Evolutionary conservation across 495 filamentous ascomycete species (phyloP), one percentile per base, ranked within the genome.

Genomic region (Trichoderma orchidacearum): DNA sequence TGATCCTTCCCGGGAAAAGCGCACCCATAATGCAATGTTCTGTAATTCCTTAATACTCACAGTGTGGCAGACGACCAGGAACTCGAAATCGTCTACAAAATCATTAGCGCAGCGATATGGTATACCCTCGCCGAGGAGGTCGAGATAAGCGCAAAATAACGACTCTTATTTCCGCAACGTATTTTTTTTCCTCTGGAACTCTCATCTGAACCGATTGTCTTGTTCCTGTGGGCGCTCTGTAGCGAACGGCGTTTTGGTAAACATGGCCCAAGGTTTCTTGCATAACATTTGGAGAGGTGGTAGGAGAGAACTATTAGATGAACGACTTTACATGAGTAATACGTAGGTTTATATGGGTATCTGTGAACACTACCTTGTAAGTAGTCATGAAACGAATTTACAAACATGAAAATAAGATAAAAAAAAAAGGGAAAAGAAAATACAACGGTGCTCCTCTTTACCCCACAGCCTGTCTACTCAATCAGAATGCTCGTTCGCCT

Each of bases 31-130:
- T n/a, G n/a, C n/a, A n/a, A n/a, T n/a, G n/a, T n/a, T n/a, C 28
- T 38, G n/a, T 29, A 15, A 18, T 52, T 53, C 34, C 38, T 31
- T 8, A 9, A 1, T 53, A 13, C 30, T 60, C 15, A 58, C 30
- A 15, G 17, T 15, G 12, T 25, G 15, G 30, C 13, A 71, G 69
- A 80, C 35, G 77, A 84, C 57, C 76, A 74, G 18, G 87, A 95
- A 64, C 66, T 93, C 13, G 73, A 76, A 29, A 75, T 82, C 30
- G 78, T 91, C 3, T 77, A 84, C 71, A 68, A 76, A 58, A 87
- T 96, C 59, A 76, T 94, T 31, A 75, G 77, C 57, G 90, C 90
- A 13, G 80, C 82, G 11, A 77, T 76, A 1, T 87, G 82, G 75
- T 90, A 73, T 55, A 70, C 71, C 5, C 62, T 59, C 7, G 70